These are phyloP conservation scores for Metroxylon sagu DNA, from an alignment of 176 grass and related monocot species.

Conservation along the genomic window DNA sequence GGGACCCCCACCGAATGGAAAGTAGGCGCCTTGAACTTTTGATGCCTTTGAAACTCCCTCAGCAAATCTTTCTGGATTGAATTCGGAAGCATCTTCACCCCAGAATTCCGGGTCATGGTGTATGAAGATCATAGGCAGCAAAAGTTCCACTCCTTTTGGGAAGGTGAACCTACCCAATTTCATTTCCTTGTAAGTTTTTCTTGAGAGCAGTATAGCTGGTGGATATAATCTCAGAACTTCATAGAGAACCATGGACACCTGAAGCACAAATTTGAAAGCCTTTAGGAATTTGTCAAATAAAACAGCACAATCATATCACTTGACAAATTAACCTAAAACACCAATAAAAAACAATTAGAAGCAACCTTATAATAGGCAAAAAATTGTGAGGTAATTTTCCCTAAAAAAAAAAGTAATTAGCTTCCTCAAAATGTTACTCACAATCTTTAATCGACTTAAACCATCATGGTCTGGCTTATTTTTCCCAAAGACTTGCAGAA, in stretches of 20 bases:
- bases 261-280: no score
- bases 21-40: conserved; percentile 1
- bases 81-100: conserved; percentile 3
- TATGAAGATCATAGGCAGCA: not conserved
- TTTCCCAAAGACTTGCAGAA: conserved; percentile 16
- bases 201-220: not conserved
- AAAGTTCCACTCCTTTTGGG: not conserved
- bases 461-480: not conserved
- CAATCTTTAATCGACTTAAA: not conserved
- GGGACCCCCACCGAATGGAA: conserved; percentile 1
- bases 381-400: no score
- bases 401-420: no score
- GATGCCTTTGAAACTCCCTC: not conserved
- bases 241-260: conserved; percentile 9
- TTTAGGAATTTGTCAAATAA: no score
- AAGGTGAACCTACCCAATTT: not conserved
- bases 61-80: conserved; percentile 8
- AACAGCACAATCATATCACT: no score
- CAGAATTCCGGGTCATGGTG: conserved; percentile 5
- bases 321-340: no score
- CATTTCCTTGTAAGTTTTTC: not conserved
- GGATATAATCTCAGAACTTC: conserved; percentile 11
- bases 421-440: not conserved
- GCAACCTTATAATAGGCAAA: no score
- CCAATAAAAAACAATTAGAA: no score